Evolutionary conservation across 192 early-diverging fungal genomes (phyloP).

Genomic region (Rhizophlyctis rosea): DNA sequence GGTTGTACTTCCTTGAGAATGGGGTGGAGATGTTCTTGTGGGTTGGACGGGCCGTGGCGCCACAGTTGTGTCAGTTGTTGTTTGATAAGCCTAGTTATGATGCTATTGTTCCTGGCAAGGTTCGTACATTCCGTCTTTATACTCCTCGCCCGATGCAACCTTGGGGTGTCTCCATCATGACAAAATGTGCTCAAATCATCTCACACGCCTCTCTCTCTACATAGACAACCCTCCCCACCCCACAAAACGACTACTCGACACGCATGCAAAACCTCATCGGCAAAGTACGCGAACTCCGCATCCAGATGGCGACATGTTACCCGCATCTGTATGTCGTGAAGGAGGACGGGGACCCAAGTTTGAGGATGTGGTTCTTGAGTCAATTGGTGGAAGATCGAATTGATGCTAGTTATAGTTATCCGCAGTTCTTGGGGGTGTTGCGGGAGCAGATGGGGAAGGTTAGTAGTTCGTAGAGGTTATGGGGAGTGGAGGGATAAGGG

Average conservation of each 20-base stretch:
- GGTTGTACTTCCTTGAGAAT: constrained; percentile 84
- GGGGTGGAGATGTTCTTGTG: constrained; percentile 83
- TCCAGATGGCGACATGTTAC: constrained; percentile 56
- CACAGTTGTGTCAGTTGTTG: constrained; percentile 70
- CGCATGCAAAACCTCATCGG: constrained; percentile 73
- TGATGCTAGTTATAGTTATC: constrained; percentile 54
- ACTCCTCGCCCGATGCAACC: too few relatives aligned
- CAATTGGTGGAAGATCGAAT: constrained; percentile 92
- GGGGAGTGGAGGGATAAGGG: too few relatives aligned
- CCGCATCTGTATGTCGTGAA: constrained; percentile 82
- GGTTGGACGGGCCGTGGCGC: constrained; percentile 76
- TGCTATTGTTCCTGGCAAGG: constrained; percentile 73
- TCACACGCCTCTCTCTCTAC: background rate
- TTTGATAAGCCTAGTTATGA: constrained; percentile 78
- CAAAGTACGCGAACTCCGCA: constrained; percentile 65
- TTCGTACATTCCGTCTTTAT: constrained; percentile 34
- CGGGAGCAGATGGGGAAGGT: constrained; percentile 28
- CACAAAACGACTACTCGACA: constrained; percentile 71
- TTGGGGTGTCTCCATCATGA: too few relatives aligned
- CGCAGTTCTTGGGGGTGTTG: constrained; percentile 45
- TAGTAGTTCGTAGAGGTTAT: constrained; percentile 12
- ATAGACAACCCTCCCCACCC: constrained; percentile 62
- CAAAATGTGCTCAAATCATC: too few relatives aligned
- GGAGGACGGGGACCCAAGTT: constrained; percentile 83
- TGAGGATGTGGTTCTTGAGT: constrained; percentile 81